Evolutionary conservation across 441 rosid species (phyloP), one percentile per base, ranked within the genome.

Genomic region (Breynia disticha): DNA sequence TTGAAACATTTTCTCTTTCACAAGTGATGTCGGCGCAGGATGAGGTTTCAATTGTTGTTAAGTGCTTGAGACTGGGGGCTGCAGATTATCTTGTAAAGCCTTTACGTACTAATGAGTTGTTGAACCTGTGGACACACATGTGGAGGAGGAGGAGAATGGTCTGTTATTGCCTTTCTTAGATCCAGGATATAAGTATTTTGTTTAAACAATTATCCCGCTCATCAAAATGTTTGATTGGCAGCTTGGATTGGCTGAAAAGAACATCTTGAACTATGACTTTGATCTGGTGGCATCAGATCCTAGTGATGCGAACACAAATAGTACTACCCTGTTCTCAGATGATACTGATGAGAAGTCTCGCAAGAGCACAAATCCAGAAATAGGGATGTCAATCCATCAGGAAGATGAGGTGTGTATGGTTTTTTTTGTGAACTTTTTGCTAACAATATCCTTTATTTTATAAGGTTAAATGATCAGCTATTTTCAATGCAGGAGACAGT

Each of bases 101-200:
- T 42, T 67, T 84, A 52, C 87, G 97, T 11, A 84, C 91, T 38
- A 91, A 91, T 73, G 98, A 88, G 71, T 75, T 91, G 58, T 71
- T 91, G 66, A 91, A 88, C 76, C 74, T 91, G 69, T 91, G 98
- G 98, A 88, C 95, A 9, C 97, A 91, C 79, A 81, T 91, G 97
- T 91, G 98, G 98, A 82, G 98, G 72, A 79, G 98, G 73, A 67
- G 96, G 72, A 90, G 80, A 66, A 79, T 82, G 98, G 98, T 91
- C 65, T 73, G 90, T 76, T 63, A 11, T 7, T 52, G 3, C 1
- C 18, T 28, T 16, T 0, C 44, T 32, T 35, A 32, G 18, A 4
- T 46, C 17, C 17, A 15, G 19, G 12, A 16, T 16, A 14, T 46
- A 14, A 10, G 50, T 9, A 14, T 35, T 16, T 19, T 10, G 2